Base-by-base conservation (phyloP, 2,329 filamentous ascomycete genomes). In the Apiospora koreana region DNA sequence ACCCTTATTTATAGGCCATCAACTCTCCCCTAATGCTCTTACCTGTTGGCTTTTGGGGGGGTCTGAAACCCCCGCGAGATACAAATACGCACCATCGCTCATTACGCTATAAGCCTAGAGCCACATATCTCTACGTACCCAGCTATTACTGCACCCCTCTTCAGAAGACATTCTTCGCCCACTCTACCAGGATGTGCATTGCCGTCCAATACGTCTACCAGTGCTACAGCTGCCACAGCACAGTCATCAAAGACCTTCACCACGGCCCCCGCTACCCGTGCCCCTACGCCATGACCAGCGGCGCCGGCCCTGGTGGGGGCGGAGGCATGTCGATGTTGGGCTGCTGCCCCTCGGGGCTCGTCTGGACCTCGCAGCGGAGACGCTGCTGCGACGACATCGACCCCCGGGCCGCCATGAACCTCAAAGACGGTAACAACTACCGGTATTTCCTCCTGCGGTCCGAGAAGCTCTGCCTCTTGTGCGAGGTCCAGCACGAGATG, bases 191-290 rank as follows among this genome's bases (percentile, higher is more conserved):
- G 35, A 68, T 68, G 66, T 68, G 66, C 45, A 35, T 38, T 4
- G 66, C 66, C 31, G 6, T 25, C 8, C 18, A 38, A 18, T 38
- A 38, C 10, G 35, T 48, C 1, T 68, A 54, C 45, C 43, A 48
- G 21, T 68, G 66, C 35, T 38, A 41, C 31, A 31, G 43, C 43
- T 68, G 66, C n/a, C 66, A 68, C 6, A 38, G 43, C 10, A 54
- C 66, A 1, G 66, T 68, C n/a, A 38, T 68, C 28, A 68, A 68
- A n/a, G 66, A 68, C 45, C 18, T 16, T 1, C 45, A 68, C 31
- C 43, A 68, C 21, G 66, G 28, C 16, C 31, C 45, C 3, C 43
- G 46, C 2, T 21, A 16, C 3, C 18, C 45, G 10, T 68, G 66
- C 45, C 9, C 45, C 3, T 18, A 8, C 4, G 66, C 31, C 28